Base-by-base conservation (phyloP, 106 monocot genomes). In the Phalaenopsis aphrodite region DNA sequence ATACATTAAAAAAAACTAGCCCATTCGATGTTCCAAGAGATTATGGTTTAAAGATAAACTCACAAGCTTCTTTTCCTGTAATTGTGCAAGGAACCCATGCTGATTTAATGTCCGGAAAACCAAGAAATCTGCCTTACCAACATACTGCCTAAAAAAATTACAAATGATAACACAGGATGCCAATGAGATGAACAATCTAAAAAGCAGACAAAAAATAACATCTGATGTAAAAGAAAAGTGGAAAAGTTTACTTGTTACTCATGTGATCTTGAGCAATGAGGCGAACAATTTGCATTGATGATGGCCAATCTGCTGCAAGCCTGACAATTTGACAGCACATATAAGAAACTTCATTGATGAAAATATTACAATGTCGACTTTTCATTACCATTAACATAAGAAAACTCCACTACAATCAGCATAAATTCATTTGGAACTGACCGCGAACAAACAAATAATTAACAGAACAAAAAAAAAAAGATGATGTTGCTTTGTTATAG, bases 241-340 rank as follows among this genome's bases (percentile, higher is more conserved):
- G 42, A 17, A 49, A 5, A 5, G 5, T 21, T 57, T 16, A 93
- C 98, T 91, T 99, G 88, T 94, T 99, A 83, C 87, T 99, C 98
- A 99, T 99, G 85, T 99, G 94, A 80, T 99, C 98, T 80, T 99
- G 98, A 15, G 94, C 89, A 79, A 99, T 93, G 65, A 99, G 94
- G 43, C 98, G 92, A 82, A 94, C 90, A 77, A 98, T 98, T 85
- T 98, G 98, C 98, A 98, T 94, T 41, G 92, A 80, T 42, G 77
- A 23, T 83, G 98, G 98, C 98, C 94, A 98, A 87, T 98, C 98
- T 66, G 89, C 85, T 78, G 94, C 98, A 83, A 98, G 92, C 85
- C 98, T 98, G 92, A 85, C 80, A 75, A 55, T 52, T 47, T 56
- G 30, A 57, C 18, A 78, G 49, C 17, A 24, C 12, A 75, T 16